Percentiles rank a stretch among this genome's conserved stretches.
Conservation (phyloP, 2,329 filamentous ascomycete genomes). For the Pseudonectria buxi region DNA sequence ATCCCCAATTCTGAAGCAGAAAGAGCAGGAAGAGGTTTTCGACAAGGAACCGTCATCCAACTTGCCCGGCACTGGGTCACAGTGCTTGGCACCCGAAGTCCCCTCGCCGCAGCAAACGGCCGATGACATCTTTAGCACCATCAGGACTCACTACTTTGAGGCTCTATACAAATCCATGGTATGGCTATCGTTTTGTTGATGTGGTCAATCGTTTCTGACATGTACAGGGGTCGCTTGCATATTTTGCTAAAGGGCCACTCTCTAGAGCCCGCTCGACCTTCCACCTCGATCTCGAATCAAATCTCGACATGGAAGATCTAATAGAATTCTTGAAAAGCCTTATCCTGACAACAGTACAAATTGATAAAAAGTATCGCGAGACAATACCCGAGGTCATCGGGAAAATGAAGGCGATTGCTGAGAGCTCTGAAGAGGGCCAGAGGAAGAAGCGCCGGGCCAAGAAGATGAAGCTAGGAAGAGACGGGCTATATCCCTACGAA, state of each 20-base stretch:
- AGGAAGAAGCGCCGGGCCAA: slow-evolving; percentile 49
- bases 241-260: slow-evolving; percentile 76
- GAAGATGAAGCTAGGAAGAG: slow-evolving; percentile 60
- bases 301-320: slow-evolving; percentile 55
- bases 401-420: slow-evolving; percentile 48
- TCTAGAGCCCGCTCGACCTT: slow-evolving; percentile 68
- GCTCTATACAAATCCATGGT: slow-evolving; percentile 59
- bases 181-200: slow-evolving; percentile 13
- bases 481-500: slow-evolving; percentile 63
- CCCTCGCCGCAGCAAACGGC: slow-evolving; percentile 33
- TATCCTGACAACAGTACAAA: slow-evolving; percentile 57
- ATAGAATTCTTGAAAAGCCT: slow-evolving; percentile 63
- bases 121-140: slow-evolving; percentile 49
- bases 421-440: slow-evolving; percentile 45
- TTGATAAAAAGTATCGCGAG: slow-evolving; percentile 77
- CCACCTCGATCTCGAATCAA: slow-evolving; percentile 54
- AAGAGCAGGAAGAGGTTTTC: slow-evolving; percentile 6
- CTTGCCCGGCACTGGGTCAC: not conserved
- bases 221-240: slow-evolving; percentile 64
- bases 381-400: slow-evolving; percentile 56
- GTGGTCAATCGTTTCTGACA: slow-evolving; percentile 25
- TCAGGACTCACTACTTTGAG: slow-evolving; percentile 53
- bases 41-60: not conserved
- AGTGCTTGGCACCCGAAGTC: slow-evolving; percentile 2
- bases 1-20: slow-evolving; percentile 13